Conservation (phyloP, 2,329 filamentous ascomycete genomes). For the Cercospora sp. region DNA sequence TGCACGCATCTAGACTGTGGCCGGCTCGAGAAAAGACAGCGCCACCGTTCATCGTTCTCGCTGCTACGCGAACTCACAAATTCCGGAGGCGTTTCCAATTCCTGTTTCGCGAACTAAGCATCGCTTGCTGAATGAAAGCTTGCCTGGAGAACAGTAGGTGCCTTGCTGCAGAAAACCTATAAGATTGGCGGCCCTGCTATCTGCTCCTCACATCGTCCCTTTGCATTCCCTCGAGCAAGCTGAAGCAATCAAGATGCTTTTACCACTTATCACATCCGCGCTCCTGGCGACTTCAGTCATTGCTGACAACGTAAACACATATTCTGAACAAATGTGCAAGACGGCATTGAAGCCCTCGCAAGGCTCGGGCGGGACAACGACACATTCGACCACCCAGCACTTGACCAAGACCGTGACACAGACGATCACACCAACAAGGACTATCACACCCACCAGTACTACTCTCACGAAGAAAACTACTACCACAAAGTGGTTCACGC, state of each 20-base stretch:
- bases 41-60: neutral
- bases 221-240: neutral
- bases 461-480: slow-evolving; percentile 11
- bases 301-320: slow-evolving; percentile 9
- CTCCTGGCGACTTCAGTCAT: neutral
- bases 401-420: slow-evolving; percentile 1
- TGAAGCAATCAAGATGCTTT: neutral
- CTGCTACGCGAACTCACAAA: neutral
- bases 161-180: neutral
- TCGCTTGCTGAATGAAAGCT: neutral
- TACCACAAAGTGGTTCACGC: slow-evolving; percentile 4
- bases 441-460: slow-evolving; percentile 1
- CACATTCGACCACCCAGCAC: neutral
- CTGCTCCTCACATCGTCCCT: neutral
- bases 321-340: neutral
- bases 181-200: neutral
- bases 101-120: neutral
- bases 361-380: slow-evolving; percentile 3
- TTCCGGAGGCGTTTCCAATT: neutral
- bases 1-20: neutral
- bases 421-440: neutral
- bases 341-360: slow-evolving; percentile 1
- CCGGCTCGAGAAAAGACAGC: neutral
- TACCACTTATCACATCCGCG: neutral
- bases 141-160: neutral